Conservation (phyloP, 2,329 filamentous ascomycete species). For the Pyrenophora seminiperda region DNA sequence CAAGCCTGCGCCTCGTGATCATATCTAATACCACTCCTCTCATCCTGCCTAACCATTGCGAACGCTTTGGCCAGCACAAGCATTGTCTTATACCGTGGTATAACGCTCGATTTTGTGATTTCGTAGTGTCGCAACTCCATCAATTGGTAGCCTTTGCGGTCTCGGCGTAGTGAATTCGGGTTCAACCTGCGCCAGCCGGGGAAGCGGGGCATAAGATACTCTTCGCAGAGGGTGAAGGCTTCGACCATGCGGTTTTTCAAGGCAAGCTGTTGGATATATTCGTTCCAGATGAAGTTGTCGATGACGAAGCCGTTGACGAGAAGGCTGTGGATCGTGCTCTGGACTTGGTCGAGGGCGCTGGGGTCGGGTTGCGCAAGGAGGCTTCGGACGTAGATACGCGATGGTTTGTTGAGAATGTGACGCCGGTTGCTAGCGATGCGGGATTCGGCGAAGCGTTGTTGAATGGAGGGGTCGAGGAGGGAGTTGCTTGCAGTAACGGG, state of each 20-base stretch:
- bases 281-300: slow-evolving; percentile 80
- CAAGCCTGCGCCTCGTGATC: slow-evolving; percentile 26
- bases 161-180: slow-evolving; percentile 31
- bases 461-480: slow-evolving; percentile 29
- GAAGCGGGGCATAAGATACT: slow-evolving; percentile 77
- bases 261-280: slow-evolving; percentile 71
- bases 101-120: slow-evolving; percentile 29
- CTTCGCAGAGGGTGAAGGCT: slow-evolving; percentile 77
- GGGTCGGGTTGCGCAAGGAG: slow-evolving; percentile 55
- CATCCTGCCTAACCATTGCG: slow-evolving; percentile 42
- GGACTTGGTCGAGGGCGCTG: slow-evolving; percentile 34
- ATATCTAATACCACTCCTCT: slow-evolving; percentile 39
- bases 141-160: slow-evolving; percentile 30
- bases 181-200: slow-evolving; percentile 66
- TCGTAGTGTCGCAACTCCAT: slow-evolving; percentile 39
- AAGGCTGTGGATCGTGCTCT: slow-evolving; percentile 58
- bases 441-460: slow-evolving; percentile 24
- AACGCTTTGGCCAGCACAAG: slow-evolving; percentile 50
- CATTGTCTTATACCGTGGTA: slow-evolving; percentile 53
- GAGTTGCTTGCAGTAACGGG: slow-evolving; percentile 19
- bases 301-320: slow-evolving; percentile 71
- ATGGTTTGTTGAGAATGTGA: slow-evolving; percentile 55
- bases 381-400: slow-evolving; percentile 60
- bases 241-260: slow-evolving; percentile 63
- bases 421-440: slow-evolving; percentile 47